Percentiles rank a stretch among this genome's conserved stretches.
These are phyloP conservation scores for Claviceps pusilla DNA, from an alignment of 2,329 filamentous ascomycete species.

Conservation along the genomic window DNA sequence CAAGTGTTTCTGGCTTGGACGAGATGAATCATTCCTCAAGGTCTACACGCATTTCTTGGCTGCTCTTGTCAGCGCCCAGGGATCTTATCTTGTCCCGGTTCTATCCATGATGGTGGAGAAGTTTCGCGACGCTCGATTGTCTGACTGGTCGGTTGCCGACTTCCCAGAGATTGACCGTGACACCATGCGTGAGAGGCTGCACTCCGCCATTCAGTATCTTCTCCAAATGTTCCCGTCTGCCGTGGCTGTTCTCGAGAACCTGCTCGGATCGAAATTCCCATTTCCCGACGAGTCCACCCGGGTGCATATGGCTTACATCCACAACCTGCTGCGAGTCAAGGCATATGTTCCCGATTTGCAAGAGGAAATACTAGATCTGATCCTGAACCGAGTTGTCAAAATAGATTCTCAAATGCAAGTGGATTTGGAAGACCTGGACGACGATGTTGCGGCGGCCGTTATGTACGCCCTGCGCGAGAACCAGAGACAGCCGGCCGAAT, in stretches of 20 bases:
- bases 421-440: conserved; percentile 83
- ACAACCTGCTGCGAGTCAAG: conserved; percentile 65
- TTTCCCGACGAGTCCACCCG: conserved; percentile 61
- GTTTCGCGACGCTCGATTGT: conserved; percentile 42
- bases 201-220: conserved; percentile 61
- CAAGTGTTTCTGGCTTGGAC: conserved; percentile 49
- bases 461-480: conserved; percentile 32
- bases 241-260: conserved; percentile 50
- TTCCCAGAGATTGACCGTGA: conserved; percentile 46
- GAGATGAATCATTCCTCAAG: conserved; percentile 49
- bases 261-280: conserved; percentile 57
- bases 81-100: conserved; percentile 58
- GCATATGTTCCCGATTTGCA: conserved; percentile 65
- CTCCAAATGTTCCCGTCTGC: conserved; percentile 71
- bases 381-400: conserved; percentile 77
- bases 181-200: conserved; percentile 57
- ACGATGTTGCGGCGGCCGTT: conserved; percentile 65
- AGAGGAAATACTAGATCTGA: conserved; percentile 65
- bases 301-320: conserved; percentile 74
- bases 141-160: conserved; percentile 33
- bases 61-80: conserved; percentile 67
- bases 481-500: conserved; percentile 12
- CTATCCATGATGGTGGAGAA: conserved; percentile 69
- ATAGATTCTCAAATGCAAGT: conserved; percentile 92
- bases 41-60: conserved; percentile 54